Percentiles rank a stretch among this genome's conserved stretches.
These are phyloP conservation scores for Phytophthora litchii DNA, from an alignment of 352 stramenopile species.

Conservation along the genomic window DNA sequence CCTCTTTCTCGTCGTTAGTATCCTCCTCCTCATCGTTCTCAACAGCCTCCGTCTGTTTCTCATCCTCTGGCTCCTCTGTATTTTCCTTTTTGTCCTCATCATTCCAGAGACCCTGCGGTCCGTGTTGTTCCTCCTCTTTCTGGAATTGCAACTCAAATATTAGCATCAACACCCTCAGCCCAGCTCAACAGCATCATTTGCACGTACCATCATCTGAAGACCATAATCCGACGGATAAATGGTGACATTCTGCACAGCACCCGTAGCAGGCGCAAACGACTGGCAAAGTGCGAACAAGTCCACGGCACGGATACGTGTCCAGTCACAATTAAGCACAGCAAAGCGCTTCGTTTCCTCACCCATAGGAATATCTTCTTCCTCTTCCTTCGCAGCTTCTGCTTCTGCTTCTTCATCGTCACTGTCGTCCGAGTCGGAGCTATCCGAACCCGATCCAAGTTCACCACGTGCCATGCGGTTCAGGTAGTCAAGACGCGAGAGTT, in stretches of 20 bases:
- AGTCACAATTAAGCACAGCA: constrained; percentile 97
- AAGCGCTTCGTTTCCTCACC: constrained; percentile 90
- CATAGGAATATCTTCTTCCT: constrained; percentile 81
- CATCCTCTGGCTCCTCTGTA: constrained; percentile 27
- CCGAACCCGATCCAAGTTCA: constrained; percentile 63
- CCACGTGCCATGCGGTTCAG: constrained; percentile 87
- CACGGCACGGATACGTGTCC: constrained; percentile 94
- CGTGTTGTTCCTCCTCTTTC: constrained; percentile 83
- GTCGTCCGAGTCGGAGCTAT: constrained; percentile 57
- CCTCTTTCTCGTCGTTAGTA: constrained; percentile 32
- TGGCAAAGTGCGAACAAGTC: constrained; percentile 96
- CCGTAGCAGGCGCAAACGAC: constrained; percentile 92
- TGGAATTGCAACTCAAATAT: constrained; percentile 25
- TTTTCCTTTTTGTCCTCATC: constrained; percentile 43
- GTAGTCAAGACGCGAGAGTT: constrained; percentile 83
- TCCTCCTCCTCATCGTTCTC: constrained; percentile 21
- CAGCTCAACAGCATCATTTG: neutral
- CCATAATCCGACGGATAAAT: constrained; percentile 98
- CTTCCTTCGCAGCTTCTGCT: constrained; percentile 40
- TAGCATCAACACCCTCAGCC: constrained; percentile 5
- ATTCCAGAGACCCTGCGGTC: constrained; percentile 67
- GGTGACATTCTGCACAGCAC: constrained; percentile 90
- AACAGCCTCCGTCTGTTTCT: constrained; percentile 24
- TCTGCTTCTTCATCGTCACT: constrained; percentile 49
- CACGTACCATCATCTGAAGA: constrained; percentile 90